Evolutionary conservation across 331 rosid genomes (phyloP), one percentile per base, ranked within the genome.

Genomic region (Pyrus hybrid): DNA sequence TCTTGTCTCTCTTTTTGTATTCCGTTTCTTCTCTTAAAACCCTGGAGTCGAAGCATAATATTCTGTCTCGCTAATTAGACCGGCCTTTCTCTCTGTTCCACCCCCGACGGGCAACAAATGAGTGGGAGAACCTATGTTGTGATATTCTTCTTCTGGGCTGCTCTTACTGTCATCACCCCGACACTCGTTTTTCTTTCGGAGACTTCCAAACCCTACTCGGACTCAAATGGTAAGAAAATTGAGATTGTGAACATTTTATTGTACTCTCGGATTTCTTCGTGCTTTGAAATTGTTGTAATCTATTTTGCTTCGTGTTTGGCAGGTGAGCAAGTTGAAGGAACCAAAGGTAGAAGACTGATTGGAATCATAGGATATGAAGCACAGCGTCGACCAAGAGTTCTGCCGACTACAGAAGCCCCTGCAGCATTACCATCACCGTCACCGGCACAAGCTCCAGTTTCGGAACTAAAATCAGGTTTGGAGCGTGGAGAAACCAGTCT

Each of bases 101-200:
- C 49, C 62, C 56, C 53, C 45, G 43, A 64, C 68, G 23, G 25
- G 68, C 45, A 30, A 30, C 86, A 84, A 83, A 93, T 85, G 91
- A 91, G 72, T 76, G 93, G 80, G 29, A 93, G 91, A 88, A 85
- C 91, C 51, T 71, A 90, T 22, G 83, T 88, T 71, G 88, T 92
- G 82, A 93, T 90, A 84, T 88, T 90, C 83, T 68, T 87, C 80
- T 90, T 87, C 79, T 93, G 97, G 98, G 90, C 96, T 54, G 56
- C 88, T 23, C 94, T 93, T 61, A 85, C 94, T 18, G 81, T 93
- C 78, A 68, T 91, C 83, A 91, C 97, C 20, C 98, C 98, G 0
- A 88, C 93, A 26, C 94, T 93, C 2, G 78, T 89, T 79, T 75
- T 83, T 53, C 80, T 89, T 68, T 87, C 97, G 5, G 93, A 93